Evolutionary conservation across 306 rosid species (phyloP).

Genomic region (Prosopis cineraria): DNA sequence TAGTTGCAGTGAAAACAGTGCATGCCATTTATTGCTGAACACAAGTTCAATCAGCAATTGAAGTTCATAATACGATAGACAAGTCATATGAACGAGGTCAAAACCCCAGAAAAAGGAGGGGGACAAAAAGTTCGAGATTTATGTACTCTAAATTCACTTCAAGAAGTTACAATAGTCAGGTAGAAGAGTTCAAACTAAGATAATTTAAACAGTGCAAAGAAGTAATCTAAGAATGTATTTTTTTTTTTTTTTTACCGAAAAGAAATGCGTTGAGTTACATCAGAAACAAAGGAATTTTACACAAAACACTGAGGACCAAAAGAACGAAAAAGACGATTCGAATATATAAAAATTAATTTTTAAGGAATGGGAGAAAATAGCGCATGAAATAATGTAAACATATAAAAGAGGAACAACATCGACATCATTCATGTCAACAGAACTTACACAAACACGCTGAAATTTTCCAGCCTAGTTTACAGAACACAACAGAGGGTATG

Average conservation of each 20-base stretch:
- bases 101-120: background rate
- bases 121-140: background rate
- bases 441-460: background rate
- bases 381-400: constrained; percentile 34
- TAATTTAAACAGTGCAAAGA: background rate
- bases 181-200: background rate
- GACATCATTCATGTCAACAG: background rate
- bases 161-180: background rate
- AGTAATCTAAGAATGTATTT: background rate
- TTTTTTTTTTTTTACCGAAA: background rate
- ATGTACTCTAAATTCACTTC: background rate
- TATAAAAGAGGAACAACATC: background rate
- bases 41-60: background rate
- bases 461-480: background rate
- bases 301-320: background rate
- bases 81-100: background rate
- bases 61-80: background rate
- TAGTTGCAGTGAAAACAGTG: background rate
- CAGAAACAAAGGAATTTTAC: background rate
- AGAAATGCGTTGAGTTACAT: background rate
- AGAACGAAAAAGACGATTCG: background rate
- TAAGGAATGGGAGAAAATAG: background rate
- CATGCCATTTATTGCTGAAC: constrained; percentile 1
- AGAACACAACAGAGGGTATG: background rate
- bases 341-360: no score